Evolutionary conservation across 345 rosid genomes (phyloP).

Genomic region (Geranium brycei): DNA sequence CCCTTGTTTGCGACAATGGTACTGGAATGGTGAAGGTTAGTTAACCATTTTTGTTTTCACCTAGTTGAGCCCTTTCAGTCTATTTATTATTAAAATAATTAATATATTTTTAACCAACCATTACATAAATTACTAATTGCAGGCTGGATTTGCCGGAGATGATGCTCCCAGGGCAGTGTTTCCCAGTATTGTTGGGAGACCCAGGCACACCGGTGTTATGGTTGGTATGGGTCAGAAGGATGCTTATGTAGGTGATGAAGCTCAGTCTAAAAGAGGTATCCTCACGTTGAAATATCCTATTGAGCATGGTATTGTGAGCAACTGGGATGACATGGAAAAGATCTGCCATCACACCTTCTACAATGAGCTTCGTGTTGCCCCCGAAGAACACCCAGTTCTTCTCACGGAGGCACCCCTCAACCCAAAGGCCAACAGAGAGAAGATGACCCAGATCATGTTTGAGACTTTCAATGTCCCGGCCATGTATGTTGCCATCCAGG

Average conservation of each 20-base stretch:
- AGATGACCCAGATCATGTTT: slow-evolving; percentile 40
- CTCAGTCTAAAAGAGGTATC: slow-evolving; percentile 41
- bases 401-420: slow-evolving; percentile 41
- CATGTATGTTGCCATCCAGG: slow-evolving; percentile 31
- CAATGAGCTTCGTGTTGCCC: slow-evolving; percentile 41
- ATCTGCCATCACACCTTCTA: slow-evolving; percentile 41
- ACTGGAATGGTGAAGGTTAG: slow-evolving; percentile 71
- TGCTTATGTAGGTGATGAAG: slow-evolving; percentile 40
- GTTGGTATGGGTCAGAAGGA: slow-evolving; percentile 44
- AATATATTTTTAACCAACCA: not conserved
- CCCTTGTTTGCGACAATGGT: slow-evolving; percentile 68
- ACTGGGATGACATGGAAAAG: slow-evolving; percentile 48
- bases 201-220: slow-evolving; percentile 40
- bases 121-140: not conserved
- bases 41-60: not conserved
- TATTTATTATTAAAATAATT: not conserved
- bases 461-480: slow-evolving; percentile 38
- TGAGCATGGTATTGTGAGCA: slow-evolving; percentile 41
- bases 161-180: slow-evolving; percentile 44
- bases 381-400: slow-evolving; percentile 37
- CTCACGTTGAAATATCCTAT: slow-evolving; percentile 37
- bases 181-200: slow-evolving; percentile 38
- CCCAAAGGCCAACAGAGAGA: slow-evolving; percentile 39
- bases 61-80: not conserved
- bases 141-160: slow-evolving; percentile 44